Evolutionary conservation across 768 basidiomycete species (phyloP).

Genomic region (Russula lepida): DNA sequence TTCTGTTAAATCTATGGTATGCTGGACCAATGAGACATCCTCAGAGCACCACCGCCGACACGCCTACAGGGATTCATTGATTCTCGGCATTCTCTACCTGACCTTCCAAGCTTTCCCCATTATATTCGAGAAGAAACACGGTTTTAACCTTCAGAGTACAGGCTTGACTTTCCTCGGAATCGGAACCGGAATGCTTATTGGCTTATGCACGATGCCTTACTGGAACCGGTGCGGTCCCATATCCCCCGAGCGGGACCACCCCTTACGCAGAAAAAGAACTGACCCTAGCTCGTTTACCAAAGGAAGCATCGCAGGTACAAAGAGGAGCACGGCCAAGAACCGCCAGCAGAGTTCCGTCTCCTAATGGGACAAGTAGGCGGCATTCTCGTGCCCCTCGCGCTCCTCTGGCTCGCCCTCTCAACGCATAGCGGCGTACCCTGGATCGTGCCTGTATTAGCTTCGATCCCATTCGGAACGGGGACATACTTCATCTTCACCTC

Average conservation of each 20-base stretch:
- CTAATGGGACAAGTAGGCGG: slow-evolving; percentile 63
- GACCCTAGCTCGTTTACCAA: slow-evolving; percentile 17
- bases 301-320: slow-evolving; percentile 33
- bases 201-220: slow-evolving; percentile 34
- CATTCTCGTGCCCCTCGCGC: slow-evolving; percentile 49
- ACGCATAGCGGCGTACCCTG: slow-evolving; percentile 40
- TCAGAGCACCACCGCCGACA: not conserved
- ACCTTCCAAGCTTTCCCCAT: slow-evolving; percentile 51
- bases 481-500: slow-evolving; percentile 58
- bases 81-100: slow-evolving; percentile 41
- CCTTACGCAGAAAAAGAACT: not conserved
- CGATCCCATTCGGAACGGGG: slow-evolving; percentile 45
- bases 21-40: slow-evolving; percentile 15
- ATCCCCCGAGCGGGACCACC: not conserved
- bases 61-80: slow-evolving; percentile 29
- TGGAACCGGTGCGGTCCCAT: slow-evolving; percentile 33
- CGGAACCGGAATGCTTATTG: slow-evolving; percentile 38
- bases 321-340: slow-evolving; percentile 33
- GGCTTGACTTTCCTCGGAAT: slow-evolving; percentile 46
- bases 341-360: slow-evolving; percentile 60
- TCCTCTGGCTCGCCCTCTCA: slow-evolving; percentile 51
- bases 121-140: slow-evolving; percentile 40
- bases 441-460: slow-evolving; percentile 40
- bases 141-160: slow-evolving; percentile 44
- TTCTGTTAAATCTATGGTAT: slow-evolving; percentile 63